Base-by-base conservation (phyloP, 306 rosid species). In the Cucumis melo region DNA sequence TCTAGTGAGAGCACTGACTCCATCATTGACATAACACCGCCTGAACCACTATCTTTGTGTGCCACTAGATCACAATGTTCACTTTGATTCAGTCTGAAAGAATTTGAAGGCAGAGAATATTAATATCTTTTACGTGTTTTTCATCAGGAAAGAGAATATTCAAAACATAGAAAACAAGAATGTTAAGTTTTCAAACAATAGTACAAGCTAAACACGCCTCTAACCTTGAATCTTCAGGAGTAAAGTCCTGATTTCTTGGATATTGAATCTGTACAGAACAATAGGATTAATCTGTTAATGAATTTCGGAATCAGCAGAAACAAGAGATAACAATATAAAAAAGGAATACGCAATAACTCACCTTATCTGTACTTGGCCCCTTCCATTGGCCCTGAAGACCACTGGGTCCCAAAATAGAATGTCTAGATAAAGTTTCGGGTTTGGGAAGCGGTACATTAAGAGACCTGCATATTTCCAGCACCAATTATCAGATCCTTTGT, bases 351-450 rank as follows among this genome's bases (percentile, higher is more conserved):
- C 61, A 39, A 60, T 9, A 44, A 29, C 71, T 77, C 82, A 92
- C 99, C 98, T 92, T 95, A 58, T 81, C 88, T 54, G 90, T 77
- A 48, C 85, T 89, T 23, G 98, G 97, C 64, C 89, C 98, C 44
- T 73, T 91, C 99, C 99, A 92, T 84, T 95, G 98, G 64, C 91
- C 93, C 76, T 73, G 89, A 76, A 95, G 93, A 82, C 98, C 99
- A 88, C 82, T 92, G 48, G 96, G 98, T 67, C 99, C 99, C 82
- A 95, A 86, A 84, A 92, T 81, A 56, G 98, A 95, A 83, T 95
- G 99, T 83, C 99, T 90, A 66, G 97, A 95, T 85, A 92, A 82
- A 75, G 99, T 95, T 78, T 95, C 99, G 82, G 88, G 90, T 79
- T 89, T 95, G 42, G 99, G 97, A 78, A 74, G 81, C 34, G 90